These are phyloP conservation scores for Citrullus colocynthis DNA, from an alignment of 306 rosid genomes.

Conservation along the genomic window DNA sequence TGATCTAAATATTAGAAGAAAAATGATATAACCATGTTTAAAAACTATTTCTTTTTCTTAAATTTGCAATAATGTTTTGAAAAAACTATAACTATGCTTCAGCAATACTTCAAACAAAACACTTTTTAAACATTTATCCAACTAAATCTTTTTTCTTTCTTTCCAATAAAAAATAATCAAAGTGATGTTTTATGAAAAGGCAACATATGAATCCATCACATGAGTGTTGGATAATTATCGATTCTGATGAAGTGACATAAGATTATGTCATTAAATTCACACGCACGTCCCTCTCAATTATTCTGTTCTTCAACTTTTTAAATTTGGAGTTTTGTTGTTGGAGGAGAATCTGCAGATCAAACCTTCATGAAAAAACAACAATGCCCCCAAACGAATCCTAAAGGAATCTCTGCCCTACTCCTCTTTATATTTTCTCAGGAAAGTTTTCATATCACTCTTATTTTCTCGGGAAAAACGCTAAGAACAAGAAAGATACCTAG, in stretches of 20 bases:
- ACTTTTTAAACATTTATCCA: too few relatives aligned
- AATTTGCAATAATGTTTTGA: too few relatives aligned
- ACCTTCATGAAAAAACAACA: not conserved
- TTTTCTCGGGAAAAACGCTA: not conserved
- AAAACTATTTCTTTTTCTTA: too few relatives aligned
- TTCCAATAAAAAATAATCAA: too few relatives aligned
- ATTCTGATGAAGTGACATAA: not conserved
- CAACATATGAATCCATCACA: too few relatives aligned
- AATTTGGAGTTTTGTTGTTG: conserved; percentile 1
- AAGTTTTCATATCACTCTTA: not conserved
- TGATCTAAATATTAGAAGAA: too few relatives aligned
- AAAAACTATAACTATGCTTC: too few relatives aligned
- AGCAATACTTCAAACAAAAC: too few relatives aligned
- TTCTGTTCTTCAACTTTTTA: not conserved
- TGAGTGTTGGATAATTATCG: too few relatives aligned
- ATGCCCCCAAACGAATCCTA: not conserved
- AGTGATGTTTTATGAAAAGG: too few relatives aligned
- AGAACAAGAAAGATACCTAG: not conserved
- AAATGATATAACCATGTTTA: too few relatives aligned
- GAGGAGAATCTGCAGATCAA: not conserved
- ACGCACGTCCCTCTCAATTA: not conserved
- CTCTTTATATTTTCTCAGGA: not conserved
- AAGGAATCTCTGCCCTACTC: not conserved
- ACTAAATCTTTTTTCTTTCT: too few relatives aligned
- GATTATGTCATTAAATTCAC: not conserved